Percentiles rank a stretch among this genome's conserved stretches.
These are phyloP conservation scores for Xylaria sp. DNA, from an alignment of 2,329 filamentous ascomycete species.

Conservation along the genomic window DNA sequence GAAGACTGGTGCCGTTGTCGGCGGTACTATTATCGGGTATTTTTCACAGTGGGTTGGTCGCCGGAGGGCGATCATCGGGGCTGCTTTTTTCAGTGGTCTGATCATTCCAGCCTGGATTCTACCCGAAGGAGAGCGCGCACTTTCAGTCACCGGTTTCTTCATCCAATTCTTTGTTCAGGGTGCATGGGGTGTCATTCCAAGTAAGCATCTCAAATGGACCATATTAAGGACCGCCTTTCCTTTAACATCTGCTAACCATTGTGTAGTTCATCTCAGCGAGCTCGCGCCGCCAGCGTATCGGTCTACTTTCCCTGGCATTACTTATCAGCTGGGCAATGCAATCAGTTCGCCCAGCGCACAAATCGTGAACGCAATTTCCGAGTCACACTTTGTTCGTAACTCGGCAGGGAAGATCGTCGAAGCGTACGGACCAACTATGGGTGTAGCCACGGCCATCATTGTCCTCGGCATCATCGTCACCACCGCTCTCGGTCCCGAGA, in stretches of 20 bases:
- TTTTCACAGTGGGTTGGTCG: conserved; percentile 77
- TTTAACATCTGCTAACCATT: conserved; percentile 1
- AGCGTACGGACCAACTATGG: conserved; percentile 78
- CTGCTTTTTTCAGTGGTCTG: conserved; percentile 63
- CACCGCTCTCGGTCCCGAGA: conserved; percentile 74
- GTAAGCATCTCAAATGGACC: conserved; percentile 7
- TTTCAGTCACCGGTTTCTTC: conserved; percentile 70
- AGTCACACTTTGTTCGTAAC: conserved; percentile 62
- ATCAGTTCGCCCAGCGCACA: conserved; percentile 74
- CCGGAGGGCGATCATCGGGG: conserved; percentile 67
- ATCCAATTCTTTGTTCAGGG: conserved; percentile 72
- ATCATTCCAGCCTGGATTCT: conserved; percentile 76
- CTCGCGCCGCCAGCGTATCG: conserved; percentile 73
- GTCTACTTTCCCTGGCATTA: conserved; percentile 72
- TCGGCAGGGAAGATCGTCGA: conserved; percentile 62
- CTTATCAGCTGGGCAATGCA: conserved; percentile 78
- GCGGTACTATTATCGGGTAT: conserved; percentile 76
- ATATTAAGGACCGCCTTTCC: background rate
- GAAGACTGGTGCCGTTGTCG: conserved; percentile 78
- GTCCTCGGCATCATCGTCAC: conserved; percentile 71
- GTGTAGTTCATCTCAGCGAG: conserved; percentile 69
- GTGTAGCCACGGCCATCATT: conserved; percentile 77
- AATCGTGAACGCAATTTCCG: conserved; percentile 77
- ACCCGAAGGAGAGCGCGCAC: conserved; percentile 60
- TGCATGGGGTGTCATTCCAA: conserved; percentile 71